Evolutionary conservation across 164 flowering plant species (phyloP).

Genomic region (Kingdonia uniflora): DNA sequence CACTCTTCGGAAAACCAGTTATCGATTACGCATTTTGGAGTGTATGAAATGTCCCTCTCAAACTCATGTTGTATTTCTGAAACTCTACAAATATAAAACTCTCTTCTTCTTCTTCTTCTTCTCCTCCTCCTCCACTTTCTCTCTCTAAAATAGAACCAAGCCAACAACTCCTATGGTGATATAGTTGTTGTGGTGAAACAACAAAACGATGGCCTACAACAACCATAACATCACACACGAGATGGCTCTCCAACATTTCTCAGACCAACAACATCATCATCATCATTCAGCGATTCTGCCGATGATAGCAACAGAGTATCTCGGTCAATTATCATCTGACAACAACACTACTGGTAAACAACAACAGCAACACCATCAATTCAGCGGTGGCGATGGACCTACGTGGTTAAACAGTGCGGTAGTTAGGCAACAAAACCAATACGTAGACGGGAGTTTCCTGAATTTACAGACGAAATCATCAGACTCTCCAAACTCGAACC

Average conservation of each 20-base stretch:
- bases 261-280: conserved; percentile 22
- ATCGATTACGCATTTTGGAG: too few species aligned
- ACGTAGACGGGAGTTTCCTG: conserved; percentile 28
- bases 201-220: neutral
- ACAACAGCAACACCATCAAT: conserved; percentile 10
- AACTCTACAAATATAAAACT: too few species aligned
- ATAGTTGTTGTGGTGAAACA: neutral
- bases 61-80: too few species aligned
- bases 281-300: conserved; percentile 15
- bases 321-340: conserved; percentile 14
- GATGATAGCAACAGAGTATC: conserved; percentile 15
- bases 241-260: conserved; percentile 34
- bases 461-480: conserved; percentile 32
- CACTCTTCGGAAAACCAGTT: too few species aligned
- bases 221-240: conserved; percentile 24
- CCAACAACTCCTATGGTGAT: neutral
- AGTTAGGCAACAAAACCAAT: conserved; percentile 33
- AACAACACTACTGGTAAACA: conserved; percentile 6
- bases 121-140: neutral
- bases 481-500: neutral
- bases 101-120: too few species aligned
- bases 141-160: neutral
- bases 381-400: conserved; percentile 14
- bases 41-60: too few species aligned
- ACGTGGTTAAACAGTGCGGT: conserved; percentile 51